Evolutionary conservation across 805 yeast species (phyloP), one percentile per base, ranked within the genome.

Genomic region (Candida sanyiensis): DNA sequence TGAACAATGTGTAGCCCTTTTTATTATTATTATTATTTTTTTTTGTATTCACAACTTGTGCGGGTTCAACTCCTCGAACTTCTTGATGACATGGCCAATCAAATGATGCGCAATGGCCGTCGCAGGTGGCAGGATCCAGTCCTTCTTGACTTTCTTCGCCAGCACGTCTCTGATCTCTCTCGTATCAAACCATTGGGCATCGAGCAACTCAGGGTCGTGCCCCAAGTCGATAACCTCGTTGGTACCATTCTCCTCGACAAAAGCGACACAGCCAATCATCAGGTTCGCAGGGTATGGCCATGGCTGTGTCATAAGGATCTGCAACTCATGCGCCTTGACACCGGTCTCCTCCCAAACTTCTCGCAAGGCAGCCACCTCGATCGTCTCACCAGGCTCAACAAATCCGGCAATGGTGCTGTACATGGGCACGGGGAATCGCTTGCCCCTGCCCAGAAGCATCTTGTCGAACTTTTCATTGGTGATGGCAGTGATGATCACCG

Each of bases 261-360:
- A 61, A 2, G 78, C 96, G 39, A 88, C 58, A 59, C 97, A 89
- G 8, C 97, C 97, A 49, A 90, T 73, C 97, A 90, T 90, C 51
- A 90, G 62, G 57, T 82, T 87, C 0, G 86, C 88, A 1, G 97
- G 97, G 60, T 80, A 90, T 13, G 98, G 98, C 98, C 98, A 90
- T 4, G 98, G 97, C 62, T 90, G 97, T 10, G 93, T 75, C 50
- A 77, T 68, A 17, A 81, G 62, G 38, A 90, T 70, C 37, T 69
- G 61, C 21, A 90, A 82, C 21, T 70, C 59, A 4, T 61, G 48
- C 38, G 77, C 78, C 38, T 62, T 69, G 25, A 87, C 83, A 7
- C 98, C 98, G 5, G 97, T 81, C 60, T 90, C 98, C 58, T 90
- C 98, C 87, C 93, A 89, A 22, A 85, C 82, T 59, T 90, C 98